Conservation (phyloP, 805 yeast genomes). For the Saturnispora besseyi region DNA sequence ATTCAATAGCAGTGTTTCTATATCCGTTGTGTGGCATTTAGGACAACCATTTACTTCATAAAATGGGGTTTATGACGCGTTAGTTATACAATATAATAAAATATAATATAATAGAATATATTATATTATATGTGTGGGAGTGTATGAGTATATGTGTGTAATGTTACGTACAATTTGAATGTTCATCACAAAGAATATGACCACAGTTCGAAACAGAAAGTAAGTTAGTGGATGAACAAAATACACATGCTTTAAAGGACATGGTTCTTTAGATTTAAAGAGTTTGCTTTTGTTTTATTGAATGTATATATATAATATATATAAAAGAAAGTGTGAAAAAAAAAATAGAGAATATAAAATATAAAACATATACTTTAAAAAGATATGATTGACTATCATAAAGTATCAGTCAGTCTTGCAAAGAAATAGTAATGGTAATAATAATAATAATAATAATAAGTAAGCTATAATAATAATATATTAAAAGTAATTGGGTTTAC, state of each 20-base stretch:
- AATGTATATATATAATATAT: background rate
- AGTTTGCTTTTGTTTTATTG: too few species aligned
- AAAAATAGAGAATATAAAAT: background rate
- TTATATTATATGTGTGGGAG: too few species aligned
- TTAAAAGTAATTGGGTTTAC: slow-evolving; percentile 15
- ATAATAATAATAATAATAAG: background rate
- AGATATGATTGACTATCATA: background rate
- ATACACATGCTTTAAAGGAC: background rate
- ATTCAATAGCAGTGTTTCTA: background rate
- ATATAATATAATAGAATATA: too few species aligned
- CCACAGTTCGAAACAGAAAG: background rate
- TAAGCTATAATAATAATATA: background rate
- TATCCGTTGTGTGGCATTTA: background rate
- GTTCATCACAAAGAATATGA: background rate
- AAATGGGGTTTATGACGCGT: background rate
- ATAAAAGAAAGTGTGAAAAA: background rate
- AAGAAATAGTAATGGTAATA: background rate
- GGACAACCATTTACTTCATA: background rate
- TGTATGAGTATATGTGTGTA: background rate
- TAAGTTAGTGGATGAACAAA: background rate
- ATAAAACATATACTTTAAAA: background rate
- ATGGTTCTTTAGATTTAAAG: background rate
- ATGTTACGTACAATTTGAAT: background rate
- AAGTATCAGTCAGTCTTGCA: too few species aligned
- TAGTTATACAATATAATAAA: background rate